Evolutionary conservation across 2,329 filamentous ascomycete species (phyloP).

Genomic region (Hypoxylon sp.): DNA sequence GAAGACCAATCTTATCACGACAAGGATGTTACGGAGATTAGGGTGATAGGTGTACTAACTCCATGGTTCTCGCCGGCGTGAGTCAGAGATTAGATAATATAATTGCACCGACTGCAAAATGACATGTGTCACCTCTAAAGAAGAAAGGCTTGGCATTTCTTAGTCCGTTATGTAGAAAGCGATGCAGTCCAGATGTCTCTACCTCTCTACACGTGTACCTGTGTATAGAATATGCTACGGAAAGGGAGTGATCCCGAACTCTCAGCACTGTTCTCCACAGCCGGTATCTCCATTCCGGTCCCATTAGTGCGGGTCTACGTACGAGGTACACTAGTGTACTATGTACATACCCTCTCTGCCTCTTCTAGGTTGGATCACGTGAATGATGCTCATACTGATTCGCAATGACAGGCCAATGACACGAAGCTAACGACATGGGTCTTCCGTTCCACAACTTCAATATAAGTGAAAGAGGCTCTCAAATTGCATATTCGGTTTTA

Average conservation of each 20-base stretch:
- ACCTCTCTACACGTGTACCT: background rate
- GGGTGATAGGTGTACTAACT: constrained; percentile 23
- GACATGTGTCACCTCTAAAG: background rate
- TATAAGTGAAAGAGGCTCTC: background rate
- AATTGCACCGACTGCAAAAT: background rate
- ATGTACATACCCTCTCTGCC: too few relatives aligned
- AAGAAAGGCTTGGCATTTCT: background rate
- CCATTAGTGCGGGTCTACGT: constrained; percentile 9
- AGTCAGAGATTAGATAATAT: background rate
- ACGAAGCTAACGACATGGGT: background rate
- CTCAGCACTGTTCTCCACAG: background rate
- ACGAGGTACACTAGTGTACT: too few relatives aligned
- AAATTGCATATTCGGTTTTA: background rate
- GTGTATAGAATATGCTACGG: background rate
- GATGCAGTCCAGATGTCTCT: background rate
- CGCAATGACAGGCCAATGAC: constrained; percentile 9
- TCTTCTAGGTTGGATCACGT: too few relatives aligned
- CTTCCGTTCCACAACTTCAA: background rate
- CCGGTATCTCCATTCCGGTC: constrained; percentile 3
- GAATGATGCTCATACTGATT: constrained; percentile 47
- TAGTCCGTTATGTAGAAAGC: background rate
- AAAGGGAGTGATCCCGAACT: background rate
- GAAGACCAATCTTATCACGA: background rate
- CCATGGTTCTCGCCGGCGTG: background rate
- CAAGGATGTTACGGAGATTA: constrained; percentile 37